Evolutionary conservation across 495 filamentous ascomycete species (phyloP).

Genomic region (Neurospora africana): DNA sequence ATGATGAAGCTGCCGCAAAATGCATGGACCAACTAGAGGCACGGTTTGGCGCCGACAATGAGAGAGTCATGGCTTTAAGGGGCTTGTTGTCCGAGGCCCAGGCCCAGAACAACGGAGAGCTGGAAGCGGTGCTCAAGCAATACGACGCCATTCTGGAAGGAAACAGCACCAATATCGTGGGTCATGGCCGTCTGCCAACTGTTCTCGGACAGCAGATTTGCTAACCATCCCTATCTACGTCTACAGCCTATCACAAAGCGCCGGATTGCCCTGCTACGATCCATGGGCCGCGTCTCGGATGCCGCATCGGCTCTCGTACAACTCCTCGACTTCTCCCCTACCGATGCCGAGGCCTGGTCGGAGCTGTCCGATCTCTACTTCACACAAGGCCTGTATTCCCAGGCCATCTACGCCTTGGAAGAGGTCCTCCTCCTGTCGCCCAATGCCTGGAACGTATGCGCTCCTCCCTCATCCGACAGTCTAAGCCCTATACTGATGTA

Average conservation of each 20-base stretch:
- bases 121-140: slow-evolving; percentile 58
- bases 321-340: slow-evolving; percentile 73
- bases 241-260: slow-evolving; percentile 75
- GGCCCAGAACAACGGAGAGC: slow-evolving; percentile 49
- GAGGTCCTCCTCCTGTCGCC: slow-evolving; percentile 82
- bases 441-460: slow-evolving; percentile 85
- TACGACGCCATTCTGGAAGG: slow-evolving; percentile 67
- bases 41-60: slow-evolving; percentile 75
- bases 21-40: slow-evolving; percentile 63
- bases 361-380: slow-evolving; percentile 84
- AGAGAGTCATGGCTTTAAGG: slow-evolving; percentile 67
- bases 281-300: slow-evolving; percentile 55
- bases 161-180: slow-evolving; percentile 71
- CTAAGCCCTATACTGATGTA: slow-evolving; percentile 19
- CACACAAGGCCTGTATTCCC: slow-evolving; percentile 59
- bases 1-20: slow-evolving; percentile 62
- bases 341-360: slow-evolving; percentile 88
- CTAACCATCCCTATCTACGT: slow-evolving; percentile 5
- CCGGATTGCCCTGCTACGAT: slow-evolving; percentile 66
- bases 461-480: slow-evolving; percentile 2
- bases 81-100: slow-evolving; percentile 82
- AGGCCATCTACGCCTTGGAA: slow-evolving; percentile 82
- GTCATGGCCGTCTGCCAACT: slow-evolving; percentile 17
- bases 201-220: background rate
- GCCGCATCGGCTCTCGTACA: slow-evolving; percentile 63